A percentile compares a stretch with the other conserved stretches of the same genome.
These are phyloP conservation scores for Onygenales sp. DNA, from an alignment of 2,329 filamentous ascomycete genomes.

Conservation along the genomic window DNA sequence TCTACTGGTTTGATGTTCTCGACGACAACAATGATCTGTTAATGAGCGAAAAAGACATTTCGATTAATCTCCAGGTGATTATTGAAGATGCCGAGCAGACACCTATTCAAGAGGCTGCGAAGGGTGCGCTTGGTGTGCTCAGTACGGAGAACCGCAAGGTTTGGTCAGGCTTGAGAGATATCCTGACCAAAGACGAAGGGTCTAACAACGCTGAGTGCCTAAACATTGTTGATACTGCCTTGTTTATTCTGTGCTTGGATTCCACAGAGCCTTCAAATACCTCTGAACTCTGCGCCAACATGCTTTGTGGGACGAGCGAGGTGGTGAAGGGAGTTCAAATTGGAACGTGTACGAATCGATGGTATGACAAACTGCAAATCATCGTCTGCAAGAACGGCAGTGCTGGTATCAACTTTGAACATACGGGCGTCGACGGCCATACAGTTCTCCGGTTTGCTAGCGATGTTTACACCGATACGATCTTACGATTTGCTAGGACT, in stretches of 20 bases:
- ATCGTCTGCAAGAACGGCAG: constrained; percentile 99
- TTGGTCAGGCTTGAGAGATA: constrained; percentile 85
- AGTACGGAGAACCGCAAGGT: constrained; percentile 95
- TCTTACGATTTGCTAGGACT: constrained; percentile 84
- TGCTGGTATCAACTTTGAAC: constrained; percentile 98
- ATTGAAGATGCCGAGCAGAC: constrained; percentile 82
- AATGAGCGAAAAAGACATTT: constrained; percentile 92
- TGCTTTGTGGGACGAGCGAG: constrained; percentile 92
- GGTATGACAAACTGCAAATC: constrained; percentile 99
- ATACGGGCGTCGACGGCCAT: constrained; percentile 94
- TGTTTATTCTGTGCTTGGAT: constrained; percentile 88
- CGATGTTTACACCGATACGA: constrained; percentile 95
- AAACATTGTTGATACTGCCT: constrained; percentile 86
- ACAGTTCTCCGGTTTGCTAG: constrained; percentile 94
- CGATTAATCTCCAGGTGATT: constrained; percentile 84
- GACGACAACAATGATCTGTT: constrained; percentile 92
- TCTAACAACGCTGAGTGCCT: constrained; percentile 95
- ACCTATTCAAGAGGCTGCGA: constrained; percentile 90
- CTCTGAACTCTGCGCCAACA: constrained; percentile 88
- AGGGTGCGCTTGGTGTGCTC: constrained; percentile 82
- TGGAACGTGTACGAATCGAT: constrained; percentile 93
- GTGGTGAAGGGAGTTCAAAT: constrained; percentile 91
- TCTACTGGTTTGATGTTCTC: constrained; percentile 98
- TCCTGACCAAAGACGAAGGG: constrained; percentile 72
- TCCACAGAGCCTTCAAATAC: constrained; percentile 76